phyloP scores from a whole-genome alignment of 768 basidiomycete genomes.

The Paxillus rubicundulus region DNA sequence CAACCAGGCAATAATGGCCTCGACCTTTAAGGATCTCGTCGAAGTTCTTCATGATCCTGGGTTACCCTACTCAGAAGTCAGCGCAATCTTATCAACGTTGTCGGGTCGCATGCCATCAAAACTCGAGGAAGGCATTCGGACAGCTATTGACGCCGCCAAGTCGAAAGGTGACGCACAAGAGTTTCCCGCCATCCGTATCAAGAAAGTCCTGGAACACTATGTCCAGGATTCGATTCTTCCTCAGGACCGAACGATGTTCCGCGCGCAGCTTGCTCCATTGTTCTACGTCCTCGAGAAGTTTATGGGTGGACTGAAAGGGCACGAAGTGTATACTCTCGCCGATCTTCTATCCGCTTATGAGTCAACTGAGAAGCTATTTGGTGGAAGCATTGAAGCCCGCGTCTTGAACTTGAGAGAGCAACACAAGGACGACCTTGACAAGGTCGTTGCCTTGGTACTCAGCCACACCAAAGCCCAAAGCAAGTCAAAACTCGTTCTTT shows the following conservation, averaged over 20 bases:
- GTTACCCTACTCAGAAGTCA: slow-evolving; percentile 85
- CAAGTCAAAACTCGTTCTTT: slow-evolving; percentile 86
- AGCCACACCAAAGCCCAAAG: slow-evolving; percentile 95
- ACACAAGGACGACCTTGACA: slow-evolving; percentile 88
- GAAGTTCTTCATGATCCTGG: slow-evolving; percentile 79
- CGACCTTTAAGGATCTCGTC: slow-evolving; percentile 84
- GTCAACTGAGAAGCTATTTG: slow-evolving; percentile 88
- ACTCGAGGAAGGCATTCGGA: slow-evolving; percentile 82
- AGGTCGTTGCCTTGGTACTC: slow-evolving; percentile 80
- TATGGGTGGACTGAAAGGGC: slow-evolving; percentile 76
- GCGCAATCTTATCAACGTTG: slow-evolving; percentile 79
- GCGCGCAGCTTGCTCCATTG: slow-evolving; percentile 65
- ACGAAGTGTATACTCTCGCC: slow-evolving; percentile 80
- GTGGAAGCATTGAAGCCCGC: slow-evolving; percentile 90
- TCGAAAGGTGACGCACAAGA: slow-evolving; percentile 72
- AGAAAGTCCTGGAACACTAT: slow-evolving; percentile 84
- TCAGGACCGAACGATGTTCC: slow-evolving; percentile 80
- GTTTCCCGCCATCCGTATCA: slow-evolving; percentile 86
- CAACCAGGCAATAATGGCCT: slow-evolving; percentile 87
- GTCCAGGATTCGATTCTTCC: slow-evolving; percentile 76
- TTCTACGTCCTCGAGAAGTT: slow-evolving; percentile 79
- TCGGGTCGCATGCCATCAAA: slow-evolving; percentile 92
- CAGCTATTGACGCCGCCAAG: slow-evolving; percentile 73
- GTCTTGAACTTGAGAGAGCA: slow-evolving; percentile 89
- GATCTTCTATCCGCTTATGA: slow-evolving; percentile 75